Evolutionary conservation across 768 basidiomycete species (phyloP), one percentile per base, ranked within the genome.

Genomic region (Lactarius akahatsu): DNA sequence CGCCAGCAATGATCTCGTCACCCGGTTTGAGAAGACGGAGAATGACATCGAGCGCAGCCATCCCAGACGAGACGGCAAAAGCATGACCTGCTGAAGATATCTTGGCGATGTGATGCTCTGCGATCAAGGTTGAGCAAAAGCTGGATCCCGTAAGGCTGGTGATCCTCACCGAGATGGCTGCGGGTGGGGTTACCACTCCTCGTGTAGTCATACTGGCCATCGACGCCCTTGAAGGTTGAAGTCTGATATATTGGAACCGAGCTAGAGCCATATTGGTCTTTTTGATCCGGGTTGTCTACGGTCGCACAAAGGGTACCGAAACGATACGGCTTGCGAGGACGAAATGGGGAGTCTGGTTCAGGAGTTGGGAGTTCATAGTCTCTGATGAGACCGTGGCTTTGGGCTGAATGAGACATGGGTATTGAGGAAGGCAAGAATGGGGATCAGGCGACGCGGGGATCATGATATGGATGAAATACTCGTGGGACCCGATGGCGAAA

Each of bases 171-270:
- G 65, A 99, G 85, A 77, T 97, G 94, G 59, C 87, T 94, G 75
- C 97, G 82, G 9, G 97, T 99, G 3, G 97, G 97, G 76, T 99
- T 99, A 36, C 97, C 97, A 73, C 92, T 94, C 67, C 97, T 83
- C 15, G 91, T 84, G 78, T 98, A 99, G 78, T 98, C 96, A 74
- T 95, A 99, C 72, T 89, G 85, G 60, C 90, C 92, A 20, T 82
- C 83, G 52, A 96, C 80, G 56, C 96, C 97, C 79, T 98, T 98
- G 86, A 99, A 98, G 0, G 97, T 99, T 9, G 97, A 87, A 1
- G 94, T 91, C 79, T 98, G 97, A 78, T 98, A 99, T 77, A 99
- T 98, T 26, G 97, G 97, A 1, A 98, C 94, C 8, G 90, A 91
- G 71, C 91, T 94, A 66, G 92, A 88, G 23, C 95, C 95, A 75